Base-by-base conservation (phyloP, 768 basidiomycete genomes). In the Pluteus cervinus region DNA sequence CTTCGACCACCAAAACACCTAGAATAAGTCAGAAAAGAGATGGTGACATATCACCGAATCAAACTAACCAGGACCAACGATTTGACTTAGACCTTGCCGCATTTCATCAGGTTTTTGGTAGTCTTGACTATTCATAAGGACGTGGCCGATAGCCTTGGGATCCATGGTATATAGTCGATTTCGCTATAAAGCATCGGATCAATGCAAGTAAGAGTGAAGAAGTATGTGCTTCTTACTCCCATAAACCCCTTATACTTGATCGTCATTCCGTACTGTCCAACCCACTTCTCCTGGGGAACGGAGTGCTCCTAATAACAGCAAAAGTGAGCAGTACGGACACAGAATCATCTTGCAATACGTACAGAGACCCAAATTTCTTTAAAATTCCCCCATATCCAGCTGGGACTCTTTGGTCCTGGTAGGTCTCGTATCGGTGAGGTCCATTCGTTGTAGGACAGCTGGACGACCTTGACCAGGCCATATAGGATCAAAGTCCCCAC, bases 121-220 rank as follows among this genome's bases (percentile, higher is more conserved):
- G 26, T 64, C 57, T 21, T 68, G 54, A 18, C 58, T 59, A 38
- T 82, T 76, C 43, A 68, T 65, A 10, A 89, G 60, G 36, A 90
- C 62, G 45, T 87, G 76, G 29, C 70, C 68, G 24, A 88, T 25
- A 0, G 82, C 84, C 17, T 73, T 72, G 0, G 73, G 60, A 47
- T 88, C 86, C 36, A 65, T 53, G 0, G 80, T 83, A 51, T 68
- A 69, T 7, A 86, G 53, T 5, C 71, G 65, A 20, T 47, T 52
- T 38, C 47, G 45, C 65, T 68, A n/a, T n/a, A n/a, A n/a, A n/a
- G n/a, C n/a, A n/a, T n/a, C 40, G 14, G 28, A 11, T 7, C n/a
- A 23, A 22, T 29, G 24, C 15, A 18, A 10, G 32, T 28, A 24
- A 25, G 10, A 34, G 10, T 23, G 9, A 16, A 23, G 1, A 31